Conservation (phyloP, 208 protist genomes). For the Trypanosoma congolense region DNA sequence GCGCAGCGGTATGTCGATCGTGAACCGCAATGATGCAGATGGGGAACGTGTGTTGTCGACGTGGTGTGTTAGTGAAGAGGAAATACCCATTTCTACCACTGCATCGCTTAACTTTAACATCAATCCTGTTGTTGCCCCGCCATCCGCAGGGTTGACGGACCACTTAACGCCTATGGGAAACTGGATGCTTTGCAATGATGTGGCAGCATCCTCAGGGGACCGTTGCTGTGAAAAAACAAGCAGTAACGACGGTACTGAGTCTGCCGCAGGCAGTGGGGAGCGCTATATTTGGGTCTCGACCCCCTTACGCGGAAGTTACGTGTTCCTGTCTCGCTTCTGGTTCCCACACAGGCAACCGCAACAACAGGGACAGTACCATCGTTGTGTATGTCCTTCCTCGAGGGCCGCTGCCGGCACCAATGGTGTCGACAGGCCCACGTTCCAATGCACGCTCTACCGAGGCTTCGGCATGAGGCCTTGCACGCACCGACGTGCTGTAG, state of each 20-base stretch:
- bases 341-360: slow-evolving; percentile 80
- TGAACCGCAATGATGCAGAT: background rate
- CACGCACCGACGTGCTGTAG: slow-evolving; percentile 82
- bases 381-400: slow-evolving; percentile 79
- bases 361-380: slow-evolving; percentile 77
- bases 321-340: slow-evolving; percentile 66
- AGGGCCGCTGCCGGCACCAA: slow-evolving; percentile 81
- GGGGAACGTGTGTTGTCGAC: background rate
- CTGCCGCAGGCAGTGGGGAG: background rate
- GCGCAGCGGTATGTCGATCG: background rate
- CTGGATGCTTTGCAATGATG: background rate
- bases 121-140: background rate
- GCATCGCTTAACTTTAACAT: background rate
- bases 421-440: slow-evolving; percentile 89
- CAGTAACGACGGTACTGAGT: background rate
- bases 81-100: background rate
- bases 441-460: slow-evolving; percentile 53
- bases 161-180: too few relatives aligned
- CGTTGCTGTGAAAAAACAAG: background rate
- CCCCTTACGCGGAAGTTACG: slow-evolving; percentile 83
- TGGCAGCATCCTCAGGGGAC: background rate
- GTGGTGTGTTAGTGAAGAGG: background rate
- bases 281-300: slow-evolving; percentile 86
- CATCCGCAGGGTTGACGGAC: too few relatives aligned
- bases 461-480: slow-evolving; percentile 79